A percentile compares a stretch with the other conserved stretches of the same genome.
These are phyloP conservation scores for Didymella pinodella DNA, from an alignment of 2,329 filamentous ascomycete species.

Conservation along the genomic window DNA sequence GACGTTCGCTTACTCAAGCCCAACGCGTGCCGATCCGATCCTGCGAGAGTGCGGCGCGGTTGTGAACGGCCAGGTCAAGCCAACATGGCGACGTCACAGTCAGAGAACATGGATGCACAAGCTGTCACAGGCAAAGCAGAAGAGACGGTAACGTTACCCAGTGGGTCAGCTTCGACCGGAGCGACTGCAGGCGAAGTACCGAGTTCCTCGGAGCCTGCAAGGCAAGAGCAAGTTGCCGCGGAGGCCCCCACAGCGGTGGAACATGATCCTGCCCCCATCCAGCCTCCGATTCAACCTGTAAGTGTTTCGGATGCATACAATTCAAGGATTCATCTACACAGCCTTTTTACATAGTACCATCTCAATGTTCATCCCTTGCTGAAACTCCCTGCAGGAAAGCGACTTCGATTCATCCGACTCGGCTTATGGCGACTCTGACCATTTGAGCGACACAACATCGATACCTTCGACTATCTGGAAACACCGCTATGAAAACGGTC, in stretches of 20 bases:
- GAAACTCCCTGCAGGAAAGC: constrained; percentile 7
- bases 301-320: neutral
- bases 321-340: neutral
- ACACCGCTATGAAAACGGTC: constrained; percentile 45
- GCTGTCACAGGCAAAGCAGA: neutral
- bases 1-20: constrained; percentile 2
- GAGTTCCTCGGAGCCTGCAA: neutral
- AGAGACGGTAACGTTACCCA: neutral
- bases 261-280: constrained; percentile 18
- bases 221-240: constrained; percentile 4
- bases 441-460: constrained; percentile 41
- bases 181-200: neutral
- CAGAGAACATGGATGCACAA: neutral
- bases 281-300: constrained; percentile 21
- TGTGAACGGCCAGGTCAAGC: neutral
- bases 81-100: constrained; percentile 12
- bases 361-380: neutral
- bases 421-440: constrained; percentile 34
- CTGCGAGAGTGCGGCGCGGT: constrained; percentile 13
- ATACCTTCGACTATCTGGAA: constrained; percentile 42
- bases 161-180: constrained; percentile 2
- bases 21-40: constrained; percentile 12
- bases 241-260: constrained; percentile 5
- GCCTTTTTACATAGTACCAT: neutral
- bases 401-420: constrained; percentile 35